Evolutionary conservation across 73 alveolate genomes (phyloP).

Genomic region (Vitrella brassicaformis): DNA sequence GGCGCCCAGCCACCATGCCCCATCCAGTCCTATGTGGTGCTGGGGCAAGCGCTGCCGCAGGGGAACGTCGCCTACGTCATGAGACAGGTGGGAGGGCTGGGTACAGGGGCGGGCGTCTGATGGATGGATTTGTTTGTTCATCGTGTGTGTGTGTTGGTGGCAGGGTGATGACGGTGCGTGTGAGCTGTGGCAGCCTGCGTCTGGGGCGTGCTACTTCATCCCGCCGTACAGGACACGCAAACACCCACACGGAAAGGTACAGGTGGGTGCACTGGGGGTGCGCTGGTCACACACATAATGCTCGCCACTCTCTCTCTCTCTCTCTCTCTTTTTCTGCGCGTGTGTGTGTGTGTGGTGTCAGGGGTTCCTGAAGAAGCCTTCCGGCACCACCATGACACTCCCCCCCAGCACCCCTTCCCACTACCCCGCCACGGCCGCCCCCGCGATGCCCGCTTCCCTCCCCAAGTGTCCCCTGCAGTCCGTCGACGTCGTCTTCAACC

Average conservation of each 20-base stretch:
- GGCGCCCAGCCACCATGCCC: conserved; percentile 44
- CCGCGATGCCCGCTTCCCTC: conserved; percentile 36
- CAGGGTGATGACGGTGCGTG: neutral
- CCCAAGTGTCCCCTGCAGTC: conserved; percentile 64
- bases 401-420: conserved; percentile 11
- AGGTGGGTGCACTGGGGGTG: conserved; percentile 64
- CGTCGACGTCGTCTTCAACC: conserved; percentile 63
- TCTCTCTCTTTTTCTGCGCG: too few species aligned
- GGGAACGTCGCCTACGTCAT: conserved; percentile 74
- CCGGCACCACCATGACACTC: conserved; percentile 45
- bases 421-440: conserved; percentile 10
- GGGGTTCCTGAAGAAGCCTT: conserved; percentile 26
- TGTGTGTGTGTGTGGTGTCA: conserved; percentile 60
- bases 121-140: too few species aligned
- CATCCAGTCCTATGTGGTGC: conserved; percentile 51
- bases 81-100: conserved; percentile 13
- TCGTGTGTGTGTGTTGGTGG: neutral
- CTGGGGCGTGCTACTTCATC: too few species aligned
- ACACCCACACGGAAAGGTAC: conserved; percentile 70
- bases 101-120: too few species aligned
- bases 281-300: too few species aligned
- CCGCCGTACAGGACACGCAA: conserved; percentile 13
- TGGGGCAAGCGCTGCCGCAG: conserved; percentile 78
- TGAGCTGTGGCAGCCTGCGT: too few species aligned
- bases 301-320: too few species aligned